Percentiles rank a stretch among this genome's conserved stretches.
Evolutionary conservation across 2,329 filamentous ascomycete species (phyloP).

Genomic region (Clonostachys rhizophaga): DNA sequence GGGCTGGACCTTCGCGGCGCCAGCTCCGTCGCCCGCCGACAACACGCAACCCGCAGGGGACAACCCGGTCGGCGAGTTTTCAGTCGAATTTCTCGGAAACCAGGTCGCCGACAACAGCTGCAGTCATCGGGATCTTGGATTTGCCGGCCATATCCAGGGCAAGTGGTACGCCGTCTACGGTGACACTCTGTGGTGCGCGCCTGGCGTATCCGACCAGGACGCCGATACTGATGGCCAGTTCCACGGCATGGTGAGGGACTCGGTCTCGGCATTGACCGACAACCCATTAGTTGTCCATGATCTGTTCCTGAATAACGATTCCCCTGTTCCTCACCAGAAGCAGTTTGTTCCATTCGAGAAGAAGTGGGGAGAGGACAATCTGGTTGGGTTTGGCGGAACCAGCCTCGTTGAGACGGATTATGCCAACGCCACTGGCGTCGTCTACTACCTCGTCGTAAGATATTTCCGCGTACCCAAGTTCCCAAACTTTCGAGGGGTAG

Average conservation of each 20-base stretch:
- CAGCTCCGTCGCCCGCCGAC: slow-evolving; percentile 13
- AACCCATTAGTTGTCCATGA: slow-evolving; percentile 27
- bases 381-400: slow-evolving; percentile 29
- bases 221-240: slow-evolving; percentile 20
- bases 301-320: slow-evolving; percentile 24
- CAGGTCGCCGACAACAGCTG: slow-evolving; percentile 29
- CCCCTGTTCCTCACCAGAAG: slow-evolving; percentile 17
- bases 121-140: slow-evolving; percentile 28
- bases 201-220: slow-evolving; percentile 21
- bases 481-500: not conserved
- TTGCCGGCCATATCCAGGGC: slow-evolving; percentile 23
- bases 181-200: slow-evolving; percentile 26
- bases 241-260: slow-evolving; percentile 32
- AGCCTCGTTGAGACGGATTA: slow-evolving; percentile 27
- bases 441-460: slow-evolving; percentile 29
- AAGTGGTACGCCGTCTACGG: slow-evolving; percentile 32
- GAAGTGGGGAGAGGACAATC: slow-evolving; percentile 26
- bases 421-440: slow-evolving; percentile 15
- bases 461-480: not conserved
- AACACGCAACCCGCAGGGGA: slow-evolving; percentile 28
- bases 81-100: slow-evolving; percentile 22
- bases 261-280: slow-evolving; percentile 23
- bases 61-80: slow-evolving; percentile 23
- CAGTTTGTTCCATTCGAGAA: slow-evolving; percentile 28
- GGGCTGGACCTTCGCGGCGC: not conserved